Evolutionary conservation across 148 eudicot genomes (phyloP), one percentile per base, ranked within the genome.

Genomic region (Suaeda aralocaspica): DNA sequence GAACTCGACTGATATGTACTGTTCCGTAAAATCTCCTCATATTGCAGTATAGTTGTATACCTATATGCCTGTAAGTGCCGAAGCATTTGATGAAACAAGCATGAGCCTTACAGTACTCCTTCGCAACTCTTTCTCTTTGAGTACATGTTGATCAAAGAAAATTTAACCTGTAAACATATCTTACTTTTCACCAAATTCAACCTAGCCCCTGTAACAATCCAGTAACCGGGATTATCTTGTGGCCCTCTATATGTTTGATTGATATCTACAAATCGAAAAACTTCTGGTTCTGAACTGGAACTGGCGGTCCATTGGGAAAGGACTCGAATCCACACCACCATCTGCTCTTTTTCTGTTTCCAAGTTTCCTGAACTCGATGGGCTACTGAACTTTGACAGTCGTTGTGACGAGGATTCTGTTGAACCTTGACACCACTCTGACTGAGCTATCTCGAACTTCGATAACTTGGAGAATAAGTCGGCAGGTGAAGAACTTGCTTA

Each of bases 191-290:
- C 84, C 78, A 83, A 50, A 14, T 76, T 84, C 59, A 92, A 66
- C 76, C 80, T 86, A 18, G 97, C 97, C 50, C 91, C 97, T 0
- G 96, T 89, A 7, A 82, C 96, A 55, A 87, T 65, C 97, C 97
- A 92, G 71, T 92, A 87, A 6, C 97, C 93, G 0, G 96, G 97
- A 63, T 53, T 76, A 71, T 89, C 96, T 51, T 74, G 69, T 8
- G 96, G 96, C 59, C 97, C 96, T 31, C 77, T 71, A 21, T 84
- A 82, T 48, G 90, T 53, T 49, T 92, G 81, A 28, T 82, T 64
- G 53, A 80, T 78, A 66, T 89, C 89, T 74, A 89, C 92, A 74
- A 80, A 84, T 70, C 78, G 84, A 61, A 83, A 25, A 88, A 68
- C 82, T 88, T 92, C 60, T 78, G 87, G 22, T 83, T 76, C 15